A percentile compares a stretch with the other conserved stretches of the same genome.
Conservation (phyloP, 768 basidiomycete species). For the Amanita inopinata region DNA sequence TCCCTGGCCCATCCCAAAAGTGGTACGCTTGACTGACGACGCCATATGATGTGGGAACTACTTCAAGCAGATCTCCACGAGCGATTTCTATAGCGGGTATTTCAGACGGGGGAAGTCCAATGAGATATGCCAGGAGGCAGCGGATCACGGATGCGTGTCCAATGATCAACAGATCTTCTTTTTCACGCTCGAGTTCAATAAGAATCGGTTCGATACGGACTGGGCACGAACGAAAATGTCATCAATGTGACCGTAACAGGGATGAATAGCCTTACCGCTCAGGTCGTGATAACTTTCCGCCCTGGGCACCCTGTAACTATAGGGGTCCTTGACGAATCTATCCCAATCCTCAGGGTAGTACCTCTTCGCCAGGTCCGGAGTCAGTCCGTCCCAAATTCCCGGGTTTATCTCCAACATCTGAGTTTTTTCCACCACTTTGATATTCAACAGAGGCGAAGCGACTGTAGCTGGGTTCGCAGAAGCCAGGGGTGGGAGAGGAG, state of each 20-base stretch:
- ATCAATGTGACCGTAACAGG: constrained; percentile 5
- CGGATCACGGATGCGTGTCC: constrained; percentile 97
- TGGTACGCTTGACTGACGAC: constrained; percentile 86
- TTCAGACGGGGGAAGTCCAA: constrained; percentile 89
- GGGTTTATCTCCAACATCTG: constrained; percentile 99
- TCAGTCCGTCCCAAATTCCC: constrained; percentile 94
- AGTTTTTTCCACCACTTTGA: constrained; percentile 89
- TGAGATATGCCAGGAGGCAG: constrained; percentile 87
- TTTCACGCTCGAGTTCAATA: constrained; percentile 89
- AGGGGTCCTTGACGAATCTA: constrained; percentile 86
- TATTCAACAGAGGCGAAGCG: constrained; percentile 26
- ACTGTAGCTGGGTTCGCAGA: constrained; percentile 11
- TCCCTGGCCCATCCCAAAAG: constrained; percentile 85
- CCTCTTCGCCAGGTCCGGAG: constrained; percentile 79
- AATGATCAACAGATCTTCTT: constrained; percentile 92
- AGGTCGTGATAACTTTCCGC: constrained; percentile 98
- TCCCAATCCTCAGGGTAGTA: constrained; percentile 94
- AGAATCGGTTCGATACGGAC: constrained; percentile 91
- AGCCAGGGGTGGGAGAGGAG: constrained; percentile 14
- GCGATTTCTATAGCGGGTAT: constrained; percentile 98
- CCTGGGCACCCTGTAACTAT: constrained; percentile 81
- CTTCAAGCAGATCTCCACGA: constrained; percentile 92
- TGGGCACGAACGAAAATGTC: constrained; percentile 20
- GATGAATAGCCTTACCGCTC: constrained; percentile 38
- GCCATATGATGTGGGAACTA: constrained; percentile 81